Conservation (phyloP, 441 rosid species). For the Rhodomyrtus psidioides region DNA sequence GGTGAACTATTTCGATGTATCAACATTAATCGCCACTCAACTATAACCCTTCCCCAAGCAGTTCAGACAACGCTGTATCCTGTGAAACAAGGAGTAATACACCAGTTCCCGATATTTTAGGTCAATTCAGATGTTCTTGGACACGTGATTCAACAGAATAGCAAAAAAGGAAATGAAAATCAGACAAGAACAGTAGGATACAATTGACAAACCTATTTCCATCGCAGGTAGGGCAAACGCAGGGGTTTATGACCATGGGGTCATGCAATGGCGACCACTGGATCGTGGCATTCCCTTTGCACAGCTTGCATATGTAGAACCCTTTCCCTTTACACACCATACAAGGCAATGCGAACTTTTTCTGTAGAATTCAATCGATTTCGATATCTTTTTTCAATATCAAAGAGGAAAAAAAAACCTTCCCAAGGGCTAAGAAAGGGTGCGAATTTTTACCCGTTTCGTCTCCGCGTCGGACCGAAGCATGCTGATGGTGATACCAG, state of each 20-base stretch:
- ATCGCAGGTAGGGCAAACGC: constrained; percentile 88
- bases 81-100: constrained; percentile 13
- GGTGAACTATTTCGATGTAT: neutral
- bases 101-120: neutral
- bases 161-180: neutral
- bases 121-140: neutral
- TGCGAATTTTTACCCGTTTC: constrained; percentile 30
- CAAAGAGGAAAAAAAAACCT: neutral
- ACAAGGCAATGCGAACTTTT: constrained; percentile 43
- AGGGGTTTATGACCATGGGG: constrained; percentile 70
- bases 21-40: constrained; percentile 5
- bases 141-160: neutral
- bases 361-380: constrained; percentile 14
- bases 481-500: constrained; percentile 33
- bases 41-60: constrained; percentile 57
- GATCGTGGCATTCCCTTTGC: constrained; percentile 62
- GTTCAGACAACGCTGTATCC: constrained; percentile 76
- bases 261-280: constrained; percentile 82
- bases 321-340: constrained; percentile 68
- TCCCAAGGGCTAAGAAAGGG: neutral
- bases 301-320: constrained; percentile 74
- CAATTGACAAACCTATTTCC: constrained; percentile 48
- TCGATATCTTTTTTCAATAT: neutral
- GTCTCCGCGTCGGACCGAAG: constrained; percentile 35
- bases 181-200: neutral